Conservation (phyloP, 345 rosid species). For the Diplotaxis tenuifolia region DNA sequence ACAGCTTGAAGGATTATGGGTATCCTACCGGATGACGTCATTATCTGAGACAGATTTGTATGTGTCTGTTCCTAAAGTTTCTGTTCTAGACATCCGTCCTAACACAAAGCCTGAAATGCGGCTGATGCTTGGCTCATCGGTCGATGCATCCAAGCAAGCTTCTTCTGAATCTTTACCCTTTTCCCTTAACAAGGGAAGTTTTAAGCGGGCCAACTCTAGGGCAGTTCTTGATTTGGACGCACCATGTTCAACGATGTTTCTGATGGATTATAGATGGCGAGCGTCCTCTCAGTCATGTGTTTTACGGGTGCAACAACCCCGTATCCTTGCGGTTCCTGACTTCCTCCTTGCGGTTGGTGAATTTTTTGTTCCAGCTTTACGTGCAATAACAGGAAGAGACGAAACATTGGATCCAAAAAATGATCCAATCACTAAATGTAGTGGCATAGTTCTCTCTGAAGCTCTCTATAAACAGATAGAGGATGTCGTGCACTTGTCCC, state of each 20-base stretch:
- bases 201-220: slow-evolving; percentile 49
- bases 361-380: slow-evolving; percentile 91
- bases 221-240: slow-evolving; percentile 50
- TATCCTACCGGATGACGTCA: slow-evolving; percentile 83
- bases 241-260: slow-evolving; percentile 82
- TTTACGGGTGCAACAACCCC: slow-evolving; percentile 89
- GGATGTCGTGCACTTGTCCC: slow-evolving; percentile 80
- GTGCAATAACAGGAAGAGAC: slow-evolving; percentile 87
- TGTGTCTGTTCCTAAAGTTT: slow-evolving; percentile 82
- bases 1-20: slow-evolving; percentile 98
- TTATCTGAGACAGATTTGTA: slow-evolving; percentile 91
- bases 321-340: slow-evolving; percentile 92
- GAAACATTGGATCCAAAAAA: slow-evolving; percentile 88
- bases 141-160: slow-evolving; percentile 76
- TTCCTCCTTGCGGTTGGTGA: slow-evolving; percentile 92
- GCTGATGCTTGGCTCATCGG: slow-evolving; percentile 94
- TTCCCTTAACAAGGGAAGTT: slow-evolving; percentile 49
- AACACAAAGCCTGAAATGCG: slow-evolving; percentile 95
- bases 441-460: slow-evolving; percentile 64
- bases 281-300: slow-evolving; percentile 82
- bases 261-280: slow-evolving; percentile 97
- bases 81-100: slow-evolving; percentile 84
- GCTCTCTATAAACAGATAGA: slow-evolving; percentile 71
- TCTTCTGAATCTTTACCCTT: slow-evolving; percentile 59
- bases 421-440: slow-evolving; percentile 77